Evolutionary conservation across 176 grass and related monocot species (phyloP).

Genomic region (Eragrostis nindensis): DNA sequence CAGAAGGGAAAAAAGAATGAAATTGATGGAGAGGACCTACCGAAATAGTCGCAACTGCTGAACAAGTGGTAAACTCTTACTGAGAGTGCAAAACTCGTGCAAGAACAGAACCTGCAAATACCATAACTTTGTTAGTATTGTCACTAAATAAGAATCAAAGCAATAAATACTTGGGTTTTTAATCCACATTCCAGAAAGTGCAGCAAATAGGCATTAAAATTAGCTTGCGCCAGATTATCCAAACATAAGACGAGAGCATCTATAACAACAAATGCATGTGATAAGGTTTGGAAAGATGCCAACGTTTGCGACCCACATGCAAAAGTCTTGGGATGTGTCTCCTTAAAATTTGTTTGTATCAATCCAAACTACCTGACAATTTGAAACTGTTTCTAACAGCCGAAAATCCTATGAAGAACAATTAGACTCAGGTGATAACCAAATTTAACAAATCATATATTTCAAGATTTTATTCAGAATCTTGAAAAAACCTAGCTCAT

Average conservation of each 20-base stretch:
- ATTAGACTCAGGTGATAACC: conserved; percentile 17
- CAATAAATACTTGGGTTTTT: conserved; percentile 25
- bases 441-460: conserved; percentile 24
- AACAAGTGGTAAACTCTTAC: conserved; percentile 94
- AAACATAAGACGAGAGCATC: conserved; percentile 4
- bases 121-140: conserved; percentile 39
- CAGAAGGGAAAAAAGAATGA: conserved; percentile 3
- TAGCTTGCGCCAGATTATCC: conserved; percentile 31
- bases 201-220: conserved; percentile 16
- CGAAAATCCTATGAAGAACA: conserved; percentile 10
- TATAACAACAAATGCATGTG: background rate
- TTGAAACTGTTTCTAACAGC: conserved; percentile 13
- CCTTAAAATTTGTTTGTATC: conserved; percentile 1
- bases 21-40: conserved; percentile 58
- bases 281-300: background rate
- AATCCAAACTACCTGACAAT: conserved; percentile 21
- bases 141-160: conserved; percentile 25
- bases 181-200: conserved; percentile 31
- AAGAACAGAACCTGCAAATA: conserved; percentile 87
- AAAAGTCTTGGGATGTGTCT: background rate
- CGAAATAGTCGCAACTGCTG: conserved; percentile 91
- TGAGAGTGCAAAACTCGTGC: conserved; percentile 95
- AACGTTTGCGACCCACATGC: background rate
- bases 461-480: conserved; percentile 20
- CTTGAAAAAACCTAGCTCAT: conserved; percentile 1